phyloP scores from a whole-genome alignment of 192 early-diverging fungal species.

The Umbelopsis sp. region DNA sequence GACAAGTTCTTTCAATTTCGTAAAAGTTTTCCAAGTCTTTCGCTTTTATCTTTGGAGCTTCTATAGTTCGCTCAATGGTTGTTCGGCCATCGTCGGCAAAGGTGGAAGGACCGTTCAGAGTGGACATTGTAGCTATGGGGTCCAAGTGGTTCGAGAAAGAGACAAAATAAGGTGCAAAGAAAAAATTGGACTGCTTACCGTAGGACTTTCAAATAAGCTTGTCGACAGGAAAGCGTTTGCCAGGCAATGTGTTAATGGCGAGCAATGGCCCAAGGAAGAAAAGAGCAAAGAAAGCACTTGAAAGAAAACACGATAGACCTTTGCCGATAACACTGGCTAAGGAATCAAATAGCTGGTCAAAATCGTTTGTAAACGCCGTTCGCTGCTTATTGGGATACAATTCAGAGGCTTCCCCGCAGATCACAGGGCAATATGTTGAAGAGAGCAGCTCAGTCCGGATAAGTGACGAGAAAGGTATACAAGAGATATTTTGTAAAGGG shows the following conservation, averaged over 20 bases:
- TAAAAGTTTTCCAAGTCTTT: slow-evolving; percentile 55
- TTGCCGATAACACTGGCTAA: background rate
- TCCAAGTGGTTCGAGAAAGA: background rate
- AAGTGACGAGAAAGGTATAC: background rate
- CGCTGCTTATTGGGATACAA: background rate
- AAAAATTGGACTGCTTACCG: slow-evolving; percentile 14
- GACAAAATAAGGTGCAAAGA: background rate
- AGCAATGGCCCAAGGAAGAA: slow-evolving; percentile 16
- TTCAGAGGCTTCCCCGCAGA: background rate
- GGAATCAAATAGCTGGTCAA: background rate
- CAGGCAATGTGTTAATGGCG: background rate
- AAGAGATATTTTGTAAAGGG: slow-evolving; percentile 23
- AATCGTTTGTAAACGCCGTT: background rate
- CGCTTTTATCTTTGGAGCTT: slow-evolving; percentile 32
- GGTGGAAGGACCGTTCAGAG: slow-evolving; percentile 55
- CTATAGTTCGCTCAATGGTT: slow-evolving; percentile 60
- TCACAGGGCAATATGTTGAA: background rate
- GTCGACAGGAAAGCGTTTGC: background rate
- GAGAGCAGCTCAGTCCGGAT: background rate
- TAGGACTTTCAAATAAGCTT: background rate
- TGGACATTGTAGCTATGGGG: background rate
- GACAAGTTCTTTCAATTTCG: slow-evolving; percentile 68
- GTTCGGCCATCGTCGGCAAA: slow-evolving; percentile 72
- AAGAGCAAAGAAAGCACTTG: background rate
- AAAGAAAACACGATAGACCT: background rate